Base-by-base conservation (phyloP, 495 filamentous ascomycete species). In the Xylaria castorea region DNA sequence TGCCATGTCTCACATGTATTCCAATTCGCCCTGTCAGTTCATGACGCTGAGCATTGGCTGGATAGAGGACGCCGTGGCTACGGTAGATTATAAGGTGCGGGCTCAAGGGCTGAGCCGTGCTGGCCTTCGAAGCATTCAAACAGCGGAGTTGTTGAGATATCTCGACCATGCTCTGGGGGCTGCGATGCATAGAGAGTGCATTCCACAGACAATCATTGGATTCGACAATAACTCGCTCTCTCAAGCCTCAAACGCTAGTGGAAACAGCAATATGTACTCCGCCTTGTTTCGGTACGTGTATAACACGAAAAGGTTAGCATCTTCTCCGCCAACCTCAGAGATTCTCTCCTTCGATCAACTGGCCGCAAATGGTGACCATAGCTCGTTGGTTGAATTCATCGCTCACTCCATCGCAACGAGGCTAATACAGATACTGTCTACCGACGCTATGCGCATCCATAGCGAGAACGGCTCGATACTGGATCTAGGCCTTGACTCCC, bases 401-500 rank as follows among this genome's bases (percentile, higher is more conserved):
- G 16, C 38, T 9, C 9, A 32, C 0, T 27, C 62, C 3, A 66
- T 66, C 14, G 14, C 18, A 2, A 1, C 1, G 27, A 25, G 53
- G 0, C 18, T 67, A 3, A 32, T 3, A 0, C 22, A 4, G 6
- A 4, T 53, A 1, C 11, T 67, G 18, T 32, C 42, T 2, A 11
- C 34, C 0, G 64, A 67, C 5, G 44, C 30, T 1, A 12, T 46
- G 1, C 1, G 36, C 8, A 8, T 67, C 0, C 9, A 16, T 66
- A 9, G 14, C 6, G 4, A 32, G 5, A 46, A 67, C 7, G 46
- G 25, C 1, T 53, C 44, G 5, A 18, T 51, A 3, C 36, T 65
- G 18, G 36, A 30, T 20, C 32, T 69, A 40, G 74, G 68, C 5
- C 73, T 72, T 1, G 68, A 74, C 44, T 78, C 66, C 11, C 71